These are phyloP conservation scores for Cunninghamia lanceolata DNA, from an alignment of 75 land plant genomes.

Conservation along the genomic window DNA sequence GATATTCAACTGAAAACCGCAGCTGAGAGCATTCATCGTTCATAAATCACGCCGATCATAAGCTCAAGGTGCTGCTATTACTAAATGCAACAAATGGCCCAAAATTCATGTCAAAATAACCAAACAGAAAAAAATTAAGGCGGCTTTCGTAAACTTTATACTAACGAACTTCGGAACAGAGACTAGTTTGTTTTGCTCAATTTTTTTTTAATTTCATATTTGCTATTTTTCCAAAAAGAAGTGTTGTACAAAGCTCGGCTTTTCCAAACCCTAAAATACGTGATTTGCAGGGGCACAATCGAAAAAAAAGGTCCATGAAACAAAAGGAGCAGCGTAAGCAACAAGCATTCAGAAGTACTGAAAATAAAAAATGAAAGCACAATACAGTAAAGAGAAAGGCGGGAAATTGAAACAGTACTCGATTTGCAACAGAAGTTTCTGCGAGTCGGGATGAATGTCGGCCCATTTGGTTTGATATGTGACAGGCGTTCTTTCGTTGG, in stretches of 20 bases:
- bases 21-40: no score
- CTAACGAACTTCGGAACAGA: background rate
- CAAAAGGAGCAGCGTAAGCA: background rate
- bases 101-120: no score
- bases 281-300: background rate
- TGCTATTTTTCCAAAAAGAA: background rate
- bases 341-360: background rate
- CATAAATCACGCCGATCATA: no score
- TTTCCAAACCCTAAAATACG: background rate
- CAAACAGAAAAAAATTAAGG: background rate
- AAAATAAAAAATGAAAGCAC: background rate
- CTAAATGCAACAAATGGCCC: no score
- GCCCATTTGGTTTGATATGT: slow-evolving; percentile 86
- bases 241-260: background rate
- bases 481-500: slow-evolving; percentile 73
- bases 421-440: slow-evolving; percentile 70
- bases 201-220: background rate
- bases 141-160: background rate
- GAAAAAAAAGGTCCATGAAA: background rate
- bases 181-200: background rate
- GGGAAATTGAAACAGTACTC: slow-evolving; percentile 48
- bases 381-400: background rate
- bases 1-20: no score
- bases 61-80: no score
- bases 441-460: slow-evolving; percentile 94